Base-by-base conservation (phyloP, 208 protist species). In the Trypanosoma conorhini region DNA sequence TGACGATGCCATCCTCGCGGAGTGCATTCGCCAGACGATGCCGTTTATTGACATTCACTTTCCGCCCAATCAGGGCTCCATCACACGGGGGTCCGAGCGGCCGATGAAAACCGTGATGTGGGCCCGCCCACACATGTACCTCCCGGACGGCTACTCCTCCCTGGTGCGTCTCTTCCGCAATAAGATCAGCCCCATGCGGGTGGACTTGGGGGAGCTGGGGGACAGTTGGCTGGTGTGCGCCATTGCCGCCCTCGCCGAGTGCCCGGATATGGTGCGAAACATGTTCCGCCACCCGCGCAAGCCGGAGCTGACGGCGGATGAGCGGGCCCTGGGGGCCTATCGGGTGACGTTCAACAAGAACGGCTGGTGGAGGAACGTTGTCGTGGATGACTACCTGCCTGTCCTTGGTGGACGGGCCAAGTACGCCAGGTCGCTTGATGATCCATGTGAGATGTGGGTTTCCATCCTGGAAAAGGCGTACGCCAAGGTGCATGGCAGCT, bases 401-500 rank as follows among this genome's bases (percentile, higher is more conserved):
- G 77, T 81, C 30, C 74, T 79, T 35, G 56, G 63, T 40, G 69
- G 54, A 24, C 76, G 57, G 21, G 81, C 83, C 13, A 74, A 81
- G 52, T 94, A 83, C 63, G 80, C 77, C 13, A 68, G 78, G 50
- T 82, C 79, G 22, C 35, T 65, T 13, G 62, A 76, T 61, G 88
- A 96, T 58, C 80, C 77, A 46, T 74, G 83, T 58, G 82, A 92
- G 67, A 69, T 96, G 77, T 97, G 92, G 91, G 74, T 91, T 33
- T 87, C 81, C 22, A 65, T 97, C 21, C 57, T 95, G 52, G 82
- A 97, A 72, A 97, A 97, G 81, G 92, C 90, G 13, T 96, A 94
- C 71, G 91, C 91, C 21, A 97, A 97, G 76, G 46, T 83, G 21
- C 75, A 89, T 67, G 90, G 91, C 65, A 82, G 77, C n/a, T 96